Conservation (phyloP, 208 protist genomes). For the Blechomonas ayalai region DNA sequence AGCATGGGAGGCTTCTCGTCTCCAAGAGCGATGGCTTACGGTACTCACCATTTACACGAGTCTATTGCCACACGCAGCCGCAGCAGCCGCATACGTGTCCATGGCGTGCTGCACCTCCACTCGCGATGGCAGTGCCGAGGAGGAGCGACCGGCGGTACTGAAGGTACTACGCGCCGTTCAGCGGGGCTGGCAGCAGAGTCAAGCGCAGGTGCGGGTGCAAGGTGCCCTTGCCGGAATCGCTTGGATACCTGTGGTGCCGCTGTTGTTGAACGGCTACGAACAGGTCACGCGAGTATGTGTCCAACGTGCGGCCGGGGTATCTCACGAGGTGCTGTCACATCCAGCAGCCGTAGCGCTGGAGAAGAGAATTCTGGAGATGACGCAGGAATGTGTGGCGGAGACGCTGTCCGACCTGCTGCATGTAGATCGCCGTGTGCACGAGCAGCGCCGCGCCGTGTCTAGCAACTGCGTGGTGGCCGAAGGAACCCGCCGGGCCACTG, state of each 20-base stretch:
- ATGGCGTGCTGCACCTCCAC: too few species aligned
- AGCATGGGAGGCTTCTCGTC: too few species aligned
- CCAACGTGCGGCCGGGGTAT: too few species aligned
- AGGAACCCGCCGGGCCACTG: background rate
- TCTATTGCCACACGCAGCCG: background rate
- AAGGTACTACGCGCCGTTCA: constrained; percentile 17
- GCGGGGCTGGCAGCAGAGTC: constrained; percentile 17
- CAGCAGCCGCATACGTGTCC: too few species aligned
- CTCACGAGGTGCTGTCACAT: background rate
- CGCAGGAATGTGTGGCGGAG: constrained; percentile 2
- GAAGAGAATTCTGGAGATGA: constrained; percentile 3
- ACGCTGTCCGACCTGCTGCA: constrained; percentile 11
- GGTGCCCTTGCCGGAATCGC: constrained; percentile 8
- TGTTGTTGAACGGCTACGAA: background rate
- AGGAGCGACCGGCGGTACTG: constrained; percentile 2
- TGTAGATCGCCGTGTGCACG: constrained; percentile 15
- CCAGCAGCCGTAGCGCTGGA: constrained; percentile 1
- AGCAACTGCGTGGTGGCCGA: background rate
- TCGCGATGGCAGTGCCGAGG: background rate
- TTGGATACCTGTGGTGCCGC: background rate
- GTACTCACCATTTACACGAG: constrained; percentile 5
- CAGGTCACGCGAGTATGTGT: background rate
- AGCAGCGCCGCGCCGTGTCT: constrained; percentile 2
- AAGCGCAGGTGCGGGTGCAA: constrained; percentile 17
- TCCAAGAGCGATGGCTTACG: background rate